Evolutionary conservation across 2,329 filamentous ascomycete species (phyloP).

Genomic region (Colletotrichum sp.): DNA sequence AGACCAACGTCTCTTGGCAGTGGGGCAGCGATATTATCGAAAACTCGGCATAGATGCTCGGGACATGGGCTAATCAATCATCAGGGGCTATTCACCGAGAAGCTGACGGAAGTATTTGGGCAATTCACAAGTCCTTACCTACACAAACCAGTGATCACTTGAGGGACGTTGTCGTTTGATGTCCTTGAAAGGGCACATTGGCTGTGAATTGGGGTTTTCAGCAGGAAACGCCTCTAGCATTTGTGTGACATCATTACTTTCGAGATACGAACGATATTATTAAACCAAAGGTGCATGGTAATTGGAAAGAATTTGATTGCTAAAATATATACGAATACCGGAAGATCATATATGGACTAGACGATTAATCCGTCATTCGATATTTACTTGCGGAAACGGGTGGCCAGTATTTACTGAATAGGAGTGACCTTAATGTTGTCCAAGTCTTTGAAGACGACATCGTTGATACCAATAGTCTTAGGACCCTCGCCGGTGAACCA

Average conservation of each 20-base stretch:
- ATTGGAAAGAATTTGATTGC: background rate
- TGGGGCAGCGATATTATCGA: background rate
- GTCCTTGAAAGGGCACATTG: background rate
- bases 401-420: background rate
- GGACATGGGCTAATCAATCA: background rate
- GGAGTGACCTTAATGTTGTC: background rate
- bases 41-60: background rate
- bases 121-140: background rate
- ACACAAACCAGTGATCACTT: background rate
- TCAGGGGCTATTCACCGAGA: background rate
- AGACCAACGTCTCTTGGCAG: background rate
- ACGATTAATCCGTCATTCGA: background rate
- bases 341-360: accelerated
- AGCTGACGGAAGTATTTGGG: background rate
- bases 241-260: background rate
- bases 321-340: accelerated
- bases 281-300: background rate
- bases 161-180: accelerated
- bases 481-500: background rate
- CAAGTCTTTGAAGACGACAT: background rate
- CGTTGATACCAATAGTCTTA: background rate
- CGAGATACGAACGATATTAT: background rate
- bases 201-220: background rate
- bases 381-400: background rate
- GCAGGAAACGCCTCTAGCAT: background rate